Evolutionary conservation across 805 yeast genomes (phyloP), one percentile per base, ranked within the genome.

Genomic region (Metschnikowia henanensis): DNA sequence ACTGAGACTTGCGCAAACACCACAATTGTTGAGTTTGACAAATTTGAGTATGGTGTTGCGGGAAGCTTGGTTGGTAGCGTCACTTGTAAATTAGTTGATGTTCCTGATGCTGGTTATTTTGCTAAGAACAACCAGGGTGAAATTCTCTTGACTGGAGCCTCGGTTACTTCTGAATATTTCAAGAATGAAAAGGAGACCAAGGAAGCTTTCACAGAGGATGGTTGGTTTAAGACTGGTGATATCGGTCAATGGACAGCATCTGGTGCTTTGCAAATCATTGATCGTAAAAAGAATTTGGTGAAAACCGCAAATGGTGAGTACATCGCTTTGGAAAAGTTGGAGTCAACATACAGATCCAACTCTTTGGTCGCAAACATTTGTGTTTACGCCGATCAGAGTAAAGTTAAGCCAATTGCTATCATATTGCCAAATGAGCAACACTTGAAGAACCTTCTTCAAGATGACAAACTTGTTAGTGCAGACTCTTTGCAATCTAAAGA

Each of bases 171-270:
- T 22, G 90, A 87, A 59, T 94, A 94, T 70, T 94, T 76, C 73
- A 79, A 82, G 65, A 91, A 92, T 65, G 83, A 80, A 46, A 74
- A 81, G 61, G 98, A 91, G 69, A 92, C 97, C 16, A 65, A 72
- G 37, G 80, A 66, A 16, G 87, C 95, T 1, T 81, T 86, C 58
- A 81, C 89, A 10, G 86, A 84, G 48, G 91, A 87, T 56, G 95
- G 91, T 19, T 94, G 97, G 97, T 94, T 94, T 75, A 77, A 74
- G 62, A 94, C 98, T 26, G 99, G 99, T 66, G 99, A 94, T 66
- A 89, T 94, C 66, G 97, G 92, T 61, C 90, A 88, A 73, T 89
- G 97, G 95, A 77, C 91, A 33, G 48, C 80, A 21, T 76, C 74
- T 52, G 98, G 98, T 53, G 83, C 81, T 45, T 75, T 94, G 60